Evolutionary conservation across 768 basidiomycete genomes (phyloP), one percentile per base, ranked within the genome.

Genomic region (Clathrus columnatus): DNA sequence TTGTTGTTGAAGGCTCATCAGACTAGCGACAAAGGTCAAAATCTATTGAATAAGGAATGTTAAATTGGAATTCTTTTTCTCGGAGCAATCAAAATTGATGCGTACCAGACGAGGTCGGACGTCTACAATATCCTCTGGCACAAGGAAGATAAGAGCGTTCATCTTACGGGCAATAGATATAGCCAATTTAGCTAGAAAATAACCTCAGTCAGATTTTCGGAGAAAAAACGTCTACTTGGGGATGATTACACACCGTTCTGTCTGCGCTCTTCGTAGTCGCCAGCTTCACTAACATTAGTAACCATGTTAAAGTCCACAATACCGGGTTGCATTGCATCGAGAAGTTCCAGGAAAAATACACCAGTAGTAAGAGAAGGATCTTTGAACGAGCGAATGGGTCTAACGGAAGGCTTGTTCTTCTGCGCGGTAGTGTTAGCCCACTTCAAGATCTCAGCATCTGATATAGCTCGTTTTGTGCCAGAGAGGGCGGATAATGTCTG

Each of bases 121-220:
- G 67, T 97, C 94, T 30, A 98, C 92, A 62, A 97, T 93, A 70
- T 93, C 93, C 65, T 98, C 95, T 0, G 95, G 93, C 0, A 97
- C 95, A 57, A 98, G 72, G 79, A 97, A 97, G 63, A 97, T 97
- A 62, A 96, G 70, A 4, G 91, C 90, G 52, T 91, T 90, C 85
- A 94, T 85, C 79, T 98, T 98, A 65, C 95, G 79, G n/a, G 95
- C 94, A 62, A 98, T 97, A 2, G 95, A 97, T 62, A 98, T 97
- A 7, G 92, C 95, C 60, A 97, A 71, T 80, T 97, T 97, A 16
- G 94, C 94, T 96, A 60, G 7, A 56, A 18, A 41, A 52, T 59
- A 5, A 26, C 30, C 18, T 50, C n/a, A 20, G 21, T 28, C 42
- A 4, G 4, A 2, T 4, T 14, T 11, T 36, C 2, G n/a, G n/a